Base-by-base conservation (phyloP, 176 grass and related monocot genomes). In the Aegilops tauschii region DNA sequence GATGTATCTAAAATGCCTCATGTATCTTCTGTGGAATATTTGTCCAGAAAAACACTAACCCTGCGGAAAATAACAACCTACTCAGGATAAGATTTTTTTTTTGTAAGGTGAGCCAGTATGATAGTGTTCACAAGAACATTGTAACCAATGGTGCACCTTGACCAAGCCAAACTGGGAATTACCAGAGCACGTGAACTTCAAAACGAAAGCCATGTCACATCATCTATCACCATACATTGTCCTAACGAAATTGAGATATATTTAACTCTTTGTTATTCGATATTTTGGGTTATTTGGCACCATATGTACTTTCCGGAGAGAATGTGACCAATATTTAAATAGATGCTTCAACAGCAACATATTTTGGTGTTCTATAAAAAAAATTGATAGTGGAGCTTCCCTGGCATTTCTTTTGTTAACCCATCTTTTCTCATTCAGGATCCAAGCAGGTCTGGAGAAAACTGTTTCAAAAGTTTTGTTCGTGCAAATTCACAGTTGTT, bases 51-150 rank as follows among this genome's bases (percentile, higher is more conserved):
- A 83, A 80, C 42, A 35, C 9, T 12, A 13, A 56, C 5, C 77
- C 88, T 89, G 61, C 35, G 5, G 44, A 58, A 75, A 85, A 40
- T 18, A 73, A 37, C n/a, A 87, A 90, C 3, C 21, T 56, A 77
- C 5, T 90, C 42, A 77, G 65, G 20, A 37, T 18, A 27, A 35
- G 27, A 25, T 64, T 2, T 27, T 34, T 12, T 4, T 75, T 9
- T 29, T 44, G 27, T 16, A 13, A 49, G 72, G 40, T 61, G 47
- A 71, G 17, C 11, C 11, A 47, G 35, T 63, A 84, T 37, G 18
- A 31, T 32, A 69, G 45, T 21, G 8, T 69, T 52, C 52, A 27
- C 3, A 32, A 69, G 42, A 82, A 31, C 6, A 37, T 3, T 29
- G 20, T 23, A 35, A 49, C 28, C 8, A 31, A 17, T 8, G 6